Evolutionary conservation across 2,329 filamentous ascomycete genomes (phyloP), one percentile per base, ranked within the genome.

Genomic region (Pseudogymnoascus sp.): DNA sequence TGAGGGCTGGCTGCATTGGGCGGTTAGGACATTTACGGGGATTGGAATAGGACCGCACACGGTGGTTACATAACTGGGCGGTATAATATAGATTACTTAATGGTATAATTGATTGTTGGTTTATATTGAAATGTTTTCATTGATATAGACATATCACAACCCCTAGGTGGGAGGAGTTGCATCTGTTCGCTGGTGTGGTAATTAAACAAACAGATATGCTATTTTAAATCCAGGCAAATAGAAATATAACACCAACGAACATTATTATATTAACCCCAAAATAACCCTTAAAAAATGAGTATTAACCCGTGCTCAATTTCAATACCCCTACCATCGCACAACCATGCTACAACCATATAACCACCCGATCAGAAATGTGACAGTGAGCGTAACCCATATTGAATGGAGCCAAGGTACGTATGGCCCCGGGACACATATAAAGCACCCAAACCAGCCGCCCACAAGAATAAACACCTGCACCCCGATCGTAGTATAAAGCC

Each of bases 1-100:
- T 4, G 72, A 73, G 55, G 70, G 69, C 41, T 73, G 72, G 72
- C 41, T 66, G 29, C 71, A 73, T 63, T 73, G 70, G 68, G 62
- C 70, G 33, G 69, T 74, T 19, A 66, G 72, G 31, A 66, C 63
- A 14, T 67, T 74, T n/a, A 73, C 71, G 16, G 71, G 71, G 1
- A 70, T 73, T 55, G 71, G 71, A 14, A 69, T 69, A n/a, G 66
- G 68, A 3, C 70, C 71, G 19, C 63, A 61, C 39, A 19, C 52
- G 29, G 29, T 55, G 49, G 29, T 21, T 55, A 6, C 49, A 55
- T 55, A 21, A 19, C 29, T 33, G 19, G 29, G 49, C 10, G 3
- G 19, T 55, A 11, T 55, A 33, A 55, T 55, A 55, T 14, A 55
- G 16, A 21, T 4, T 11, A 55, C 29, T 33, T 21, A 3, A 55